Percentiles rank a stretch among this genome's conserved stretches.
phyloP scores from a whole-genome alignment of 2,329 filamentous ascomycete species.

The Trichoderma aggressivum region DNA sequence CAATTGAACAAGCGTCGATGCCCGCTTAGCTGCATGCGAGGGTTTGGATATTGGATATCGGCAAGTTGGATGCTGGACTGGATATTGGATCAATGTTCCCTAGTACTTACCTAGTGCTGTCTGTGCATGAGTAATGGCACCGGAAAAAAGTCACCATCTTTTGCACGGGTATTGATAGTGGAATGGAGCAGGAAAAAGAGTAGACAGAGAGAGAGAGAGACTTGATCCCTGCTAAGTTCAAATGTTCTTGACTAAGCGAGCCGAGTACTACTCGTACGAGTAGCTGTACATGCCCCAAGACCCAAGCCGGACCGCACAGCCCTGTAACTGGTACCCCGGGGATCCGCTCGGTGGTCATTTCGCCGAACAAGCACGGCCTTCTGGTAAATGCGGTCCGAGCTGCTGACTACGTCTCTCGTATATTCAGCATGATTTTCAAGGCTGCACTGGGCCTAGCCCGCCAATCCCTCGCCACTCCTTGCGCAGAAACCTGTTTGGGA shows the following conservation, averaged over 20 bases:
- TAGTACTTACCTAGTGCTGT: neutral
- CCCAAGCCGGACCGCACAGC: neutral
- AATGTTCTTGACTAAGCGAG: slow-evolving; percentile 4
- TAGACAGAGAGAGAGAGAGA: neutral
- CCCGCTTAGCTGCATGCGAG: neutral
- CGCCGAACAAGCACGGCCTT: slow-evolving; percentile 1
- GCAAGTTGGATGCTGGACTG: neutral
- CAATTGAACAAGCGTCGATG: neutral
- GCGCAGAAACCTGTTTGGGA: slow-evolving; percentile 8
- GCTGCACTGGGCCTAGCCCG: neutral
- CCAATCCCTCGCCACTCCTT: slow-evolving; percentile 5
- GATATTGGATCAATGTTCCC: too few relatives aligned
- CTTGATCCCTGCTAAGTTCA: too few relatives aligned
- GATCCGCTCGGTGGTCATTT: neutral
- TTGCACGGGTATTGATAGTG: neutral
- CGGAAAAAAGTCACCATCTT: neutral
- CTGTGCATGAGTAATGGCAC: neutral
- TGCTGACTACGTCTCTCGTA: slow-evolving; percentile 2
- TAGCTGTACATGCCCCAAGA: neutral
- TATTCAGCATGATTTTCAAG: neutral
- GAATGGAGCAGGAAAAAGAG: neutral
- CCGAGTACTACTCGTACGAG: neutral
- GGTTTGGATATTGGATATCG: neutral
- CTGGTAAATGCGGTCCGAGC: slow-evolving; percentile 15
- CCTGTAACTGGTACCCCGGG: neutral